Evolutionary conservation across 371 early-diverging fungal genomes (phyloP), one percentile per base, ranked within the genome.

Genomic region (Apophysomyces ossiformis): DNA sequence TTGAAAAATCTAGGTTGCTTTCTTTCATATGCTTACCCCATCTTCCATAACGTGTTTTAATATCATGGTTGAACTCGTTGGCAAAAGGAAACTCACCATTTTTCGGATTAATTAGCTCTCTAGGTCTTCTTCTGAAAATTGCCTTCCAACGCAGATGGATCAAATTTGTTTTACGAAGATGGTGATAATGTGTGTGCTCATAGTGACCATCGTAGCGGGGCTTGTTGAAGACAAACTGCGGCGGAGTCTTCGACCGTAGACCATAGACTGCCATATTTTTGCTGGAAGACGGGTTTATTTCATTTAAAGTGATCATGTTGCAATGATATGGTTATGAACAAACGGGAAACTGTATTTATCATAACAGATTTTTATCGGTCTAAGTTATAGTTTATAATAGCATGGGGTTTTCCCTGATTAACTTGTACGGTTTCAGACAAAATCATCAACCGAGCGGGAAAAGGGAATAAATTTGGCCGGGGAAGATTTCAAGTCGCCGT

Each of bases 71-170:
- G 32, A 73, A 73, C 5, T 67, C 65, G 36, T 73, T 73, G 15
- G 65, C 73, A 63, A 73, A 73, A 2, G 68, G 67, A 12, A 74
- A 37, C 8, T 65, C 63, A 13, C 65, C 61, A 5, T 35, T 57
- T 39, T 50, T 62, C 5, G 45, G 8, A 15, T 54, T 57, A 37
- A 38, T 56, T 5, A 26, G 1, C 1, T 57, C 57, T 68, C 44
- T 37, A 32, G 36, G 58, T 63, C 37, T 16, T 16, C 46, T 65
- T 70, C 68, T 63, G 78, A 72, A 60, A 79, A 77, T 6, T 72
- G 75, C 63, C 76, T 82, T 41, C 77, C 69, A 32, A 79, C 79
- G 39, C 73, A 82, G 68, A 26, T 79, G 66, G 26, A 74, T 76
- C n/a, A 77, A 76, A 37, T 71, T 68, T 44, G 66, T 68, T 11